Evolutionary conservation across 805 yeast species (phyloP).

Genomic region (Zygosaccharomyces bailii): DNA sequence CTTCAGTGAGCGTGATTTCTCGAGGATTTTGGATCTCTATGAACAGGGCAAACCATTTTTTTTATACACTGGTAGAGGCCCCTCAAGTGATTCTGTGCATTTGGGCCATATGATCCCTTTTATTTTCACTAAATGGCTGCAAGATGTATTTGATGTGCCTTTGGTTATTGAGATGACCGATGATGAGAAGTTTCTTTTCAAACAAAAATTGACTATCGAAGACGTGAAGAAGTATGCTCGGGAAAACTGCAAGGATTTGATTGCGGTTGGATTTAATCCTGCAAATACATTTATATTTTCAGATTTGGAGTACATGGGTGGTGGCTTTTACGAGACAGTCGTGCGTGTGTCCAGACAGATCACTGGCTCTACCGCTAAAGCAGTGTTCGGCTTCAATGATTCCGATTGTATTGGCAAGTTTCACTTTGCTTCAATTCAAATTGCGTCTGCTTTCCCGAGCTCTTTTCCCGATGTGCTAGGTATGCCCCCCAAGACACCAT

Average conservation of each 20-base stretch:
- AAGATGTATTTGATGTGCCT: constrained; percentile 95
- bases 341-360: constrained; percentile 90
- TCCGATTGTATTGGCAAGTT: constrained; percentile 91
- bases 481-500: constrained; percentile 83
- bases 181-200: constrained; percentile 94
- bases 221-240: constrained; percentile 78
- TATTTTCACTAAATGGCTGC: constrained; percentile 94
- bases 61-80: constrained; percentile 96
- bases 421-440: constrained; percentile 95
- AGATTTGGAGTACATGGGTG: constrained; percentile 89
- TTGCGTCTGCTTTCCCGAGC: constrained; percentile 92
- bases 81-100: constrained; percentile 91
- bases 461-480: constrained; percentile 93
- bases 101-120: constrained; percentile 97
- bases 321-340: constrained; percentile 89
- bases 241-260: constrained; percentile 88
- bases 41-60: constrained; percentile 95
- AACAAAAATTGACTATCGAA: constrained; percentile 80
- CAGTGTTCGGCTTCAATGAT: constrained; percentile 95
- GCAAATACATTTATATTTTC: constrained; percentile 94
- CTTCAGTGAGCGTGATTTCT: constrained; percentile 85
- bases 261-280: constrained; percentile 91
- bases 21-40: constrained; percentile 74
- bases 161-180: constrained; percentile 91
- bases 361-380: constrained; percentile 94